Evolutionary conservation across 768 basidiomycete genomes (phyloP), one percentile per base, ranked within the genome.

Genomic region (Naematelia encephala): DNA sequence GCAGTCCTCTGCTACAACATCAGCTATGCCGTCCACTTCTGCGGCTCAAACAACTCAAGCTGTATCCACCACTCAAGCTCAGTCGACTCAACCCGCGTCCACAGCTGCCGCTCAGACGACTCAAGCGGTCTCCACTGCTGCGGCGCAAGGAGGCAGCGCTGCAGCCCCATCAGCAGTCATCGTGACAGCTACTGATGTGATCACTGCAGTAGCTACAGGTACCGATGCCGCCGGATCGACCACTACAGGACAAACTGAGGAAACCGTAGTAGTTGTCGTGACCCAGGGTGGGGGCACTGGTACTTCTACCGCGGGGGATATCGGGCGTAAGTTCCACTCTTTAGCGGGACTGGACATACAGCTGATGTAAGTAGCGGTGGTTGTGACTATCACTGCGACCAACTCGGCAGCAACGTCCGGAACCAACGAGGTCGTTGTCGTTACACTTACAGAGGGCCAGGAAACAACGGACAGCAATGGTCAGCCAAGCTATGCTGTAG

Each of bases 331-430:
- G 52, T 54, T n/a, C n/a, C n/a, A n/a, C n/a, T n/a, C n/a, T n/a
- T n/a, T n/a, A n/a, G n/a, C n/a, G n/a, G n/a, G n/a, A n/a, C n/a
- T n/a, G n/a, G n/a, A n/a, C n/a, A n/a, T n/a, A n/a, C n/a, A 44
- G 28, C 28, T 53, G 52, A 22, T 12, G 51, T 45, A 29, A n/a
- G 12, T 43, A 21, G 51, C 30, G 22, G 59, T 60, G 1, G 48
- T 54, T 54, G 59, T 60, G 2, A 61, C 55, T 16, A 50, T 55
- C 14, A 60, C 59, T 4, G 60, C 55, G 2, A 61, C 60, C 1
- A 29, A 54, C 22, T n/a, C 60, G 12, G 51, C 48, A 16, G 27
- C 55, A 1, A 30, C 48, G 14, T 26, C 54, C 14, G 60, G 60
- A 13, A 51, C 48, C 22, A 21, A 51, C 16, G 60, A 50, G n/a